phyloP scores from a whole-genome alignment of 1,139 yeast species.

The Blastobotrys capitulatus region DNA sequence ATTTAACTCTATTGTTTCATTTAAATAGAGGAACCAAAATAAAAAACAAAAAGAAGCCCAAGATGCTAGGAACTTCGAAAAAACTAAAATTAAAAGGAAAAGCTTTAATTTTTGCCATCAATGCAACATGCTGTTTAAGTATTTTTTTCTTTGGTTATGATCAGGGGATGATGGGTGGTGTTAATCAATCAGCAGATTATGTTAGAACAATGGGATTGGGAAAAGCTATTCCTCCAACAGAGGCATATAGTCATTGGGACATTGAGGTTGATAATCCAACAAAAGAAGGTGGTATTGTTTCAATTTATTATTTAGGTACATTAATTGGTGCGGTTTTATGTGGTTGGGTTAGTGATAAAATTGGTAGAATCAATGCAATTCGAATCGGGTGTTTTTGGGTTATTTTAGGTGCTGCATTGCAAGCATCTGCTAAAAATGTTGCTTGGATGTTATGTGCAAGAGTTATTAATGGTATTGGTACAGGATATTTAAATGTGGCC shows the following conservation, averaged over 20 bases:
- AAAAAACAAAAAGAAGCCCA: too few species aligned
- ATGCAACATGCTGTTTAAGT: conserved; percentile 24
- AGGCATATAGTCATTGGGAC: conserved; percentile 23
- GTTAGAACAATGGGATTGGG: conserved; percentile 32
- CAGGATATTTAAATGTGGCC: conserved; percentile 55
- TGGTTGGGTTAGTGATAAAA: conserved; percentile 26
- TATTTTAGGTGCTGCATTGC: conserved; percentile 32
- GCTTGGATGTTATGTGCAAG: conserved; percentile 42
- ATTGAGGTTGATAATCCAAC: conserved; percentile 33
- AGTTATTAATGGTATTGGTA: conserved; percentile 52
- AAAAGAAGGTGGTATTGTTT: conserved; percentile 40
- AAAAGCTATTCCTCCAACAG: conserved; percentile 16
- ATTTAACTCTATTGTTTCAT: too few species aligned
- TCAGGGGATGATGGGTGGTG: conserved; percentile 52
- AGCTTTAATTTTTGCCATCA: conserved; percentile 13
- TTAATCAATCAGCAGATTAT: conserved; percentile 38
- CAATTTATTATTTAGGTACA: conserved; percentile 37
- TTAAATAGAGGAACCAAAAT: too few species aligned
- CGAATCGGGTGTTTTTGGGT: conserved; percentile 30
- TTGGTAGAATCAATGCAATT: conserved; percentile 31
- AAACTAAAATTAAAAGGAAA: conserved; percentile 12
- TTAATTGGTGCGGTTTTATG: conserved; percentile 34
- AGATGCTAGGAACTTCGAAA: too few species aligned
- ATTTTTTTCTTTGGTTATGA: conserved; percentile 50
- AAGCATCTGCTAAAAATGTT: conserved; percentile 28